Evolutionary conservation across 371 early-diverging fungal genomes (phyloP).

Genomic region (Saksenaea oblongispora): DNA sequence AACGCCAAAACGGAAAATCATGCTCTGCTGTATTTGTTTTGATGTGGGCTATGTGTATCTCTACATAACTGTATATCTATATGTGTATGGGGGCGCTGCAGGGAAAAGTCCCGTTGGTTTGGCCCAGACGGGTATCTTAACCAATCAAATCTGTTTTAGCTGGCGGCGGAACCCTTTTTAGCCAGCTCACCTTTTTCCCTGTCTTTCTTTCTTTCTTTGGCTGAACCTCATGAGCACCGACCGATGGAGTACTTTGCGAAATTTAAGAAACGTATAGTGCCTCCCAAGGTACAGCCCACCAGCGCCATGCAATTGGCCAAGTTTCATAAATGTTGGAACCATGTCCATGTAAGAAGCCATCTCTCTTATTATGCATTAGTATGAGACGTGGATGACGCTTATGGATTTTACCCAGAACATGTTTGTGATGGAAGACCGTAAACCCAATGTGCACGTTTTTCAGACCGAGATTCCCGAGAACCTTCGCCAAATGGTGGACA

Average conservation of each 20-base stretch:
- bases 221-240: slow-evolving; percentile 1
- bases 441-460: slow-evolving; percentile 50
- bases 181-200: neutral
- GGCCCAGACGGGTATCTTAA: too few relatives aligned
- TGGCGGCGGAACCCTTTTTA: neutral
- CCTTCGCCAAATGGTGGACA: slow-evolving; percentile 77
- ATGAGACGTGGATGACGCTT: neutral
- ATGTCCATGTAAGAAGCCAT: slow-evolving; percentile 47
- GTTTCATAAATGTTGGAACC: slow-evolving; percentile 70
- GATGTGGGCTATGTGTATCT: too few relatives aligned
- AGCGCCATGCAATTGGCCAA: slow-evolving; percentile 61
- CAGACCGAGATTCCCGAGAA: slow-evolving; percentile 75
- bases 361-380: neutral
- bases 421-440: slow-evolving; percentile 51
- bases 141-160: neutral
- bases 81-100: too few relatives aligned
- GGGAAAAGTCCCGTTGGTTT: too few relatives aligned
- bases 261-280: slow-evolving; percentile 58
- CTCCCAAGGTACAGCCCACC: slow-evolving; percentile 56
- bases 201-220: neutral
- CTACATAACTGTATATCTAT: too few relatives aligned
- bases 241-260: slow-evolving; percentile 57
- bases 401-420: slow-evolving; percentile 37
- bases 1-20: too few relatives aligned
- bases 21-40: too few relatives aligned